Evolutionary conservation across 2,329 filamentous ascomycete species (phyloP).

Genomic region (Chalaropsis thielavioides): DNA sequence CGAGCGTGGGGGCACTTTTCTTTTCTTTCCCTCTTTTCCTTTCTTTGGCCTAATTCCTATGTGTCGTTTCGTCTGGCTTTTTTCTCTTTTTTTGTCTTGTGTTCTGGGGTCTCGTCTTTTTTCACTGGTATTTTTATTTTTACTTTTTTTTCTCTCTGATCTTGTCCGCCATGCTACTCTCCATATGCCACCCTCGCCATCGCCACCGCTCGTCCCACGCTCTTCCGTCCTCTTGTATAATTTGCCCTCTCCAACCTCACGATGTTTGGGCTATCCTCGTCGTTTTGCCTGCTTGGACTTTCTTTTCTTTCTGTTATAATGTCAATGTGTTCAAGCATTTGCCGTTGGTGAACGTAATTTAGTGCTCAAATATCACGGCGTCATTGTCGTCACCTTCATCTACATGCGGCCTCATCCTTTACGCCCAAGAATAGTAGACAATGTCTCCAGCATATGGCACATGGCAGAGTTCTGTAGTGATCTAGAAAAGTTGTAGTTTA

Average conservation of each 20-base stretch:
- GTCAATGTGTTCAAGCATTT: too few species aligned
- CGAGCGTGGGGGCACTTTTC: not conserved
- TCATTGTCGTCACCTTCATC: too few species aligned
- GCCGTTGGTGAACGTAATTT: too few species aligned
- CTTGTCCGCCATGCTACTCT: too few species aligned
- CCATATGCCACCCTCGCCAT: too few species aligned
- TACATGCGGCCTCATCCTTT: too few species aligned
- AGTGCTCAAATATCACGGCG: too few species aligned
- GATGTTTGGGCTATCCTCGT: not conserved
- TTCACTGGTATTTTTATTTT: constrained; percentile 2
- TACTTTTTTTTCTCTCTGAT: not conserved
- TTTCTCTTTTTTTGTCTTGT: constrained; percentile 1
- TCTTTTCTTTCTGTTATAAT: not conserved
- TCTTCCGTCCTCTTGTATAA: not conserved
- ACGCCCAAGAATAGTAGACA: too few species aligned
- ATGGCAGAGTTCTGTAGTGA: too few species aligned
- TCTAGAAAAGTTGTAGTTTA: not conserved
- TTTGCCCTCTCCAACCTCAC: not conserved
- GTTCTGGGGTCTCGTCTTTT: constrained; percentile 5
- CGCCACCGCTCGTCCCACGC: not conserved
- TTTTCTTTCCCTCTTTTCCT: constrained; percentile 1
- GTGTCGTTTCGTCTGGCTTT: not conserved
- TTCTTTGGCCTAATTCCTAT: constrained; percentile 8
- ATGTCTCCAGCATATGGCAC: too few species aligned
- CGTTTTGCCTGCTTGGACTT: not conserved